A percentile compares a stretch with the other conserved stretches of the same genome.
These are phyloP conservation scores for Cadophora sp. DNA, from an alignment of 2,329 filamentous ascomycete species.

Conservation along the genomic window DNA sequence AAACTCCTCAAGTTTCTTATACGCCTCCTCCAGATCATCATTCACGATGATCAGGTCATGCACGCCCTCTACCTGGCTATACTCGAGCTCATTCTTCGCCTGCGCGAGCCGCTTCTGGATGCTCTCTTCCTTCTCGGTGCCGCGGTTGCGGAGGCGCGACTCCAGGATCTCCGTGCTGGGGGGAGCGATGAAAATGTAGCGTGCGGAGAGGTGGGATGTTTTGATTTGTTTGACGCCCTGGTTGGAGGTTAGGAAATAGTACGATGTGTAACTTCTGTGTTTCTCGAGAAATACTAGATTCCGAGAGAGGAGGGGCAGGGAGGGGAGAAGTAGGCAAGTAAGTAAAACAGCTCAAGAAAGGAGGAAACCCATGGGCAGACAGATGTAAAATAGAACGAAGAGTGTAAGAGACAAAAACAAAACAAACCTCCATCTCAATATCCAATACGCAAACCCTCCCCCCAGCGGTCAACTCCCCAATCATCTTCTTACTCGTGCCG, in stretches of 20 bases:
- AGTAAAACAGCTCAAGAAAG: not conserved
- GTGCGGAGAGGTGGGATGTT: constrained; percentile 73
- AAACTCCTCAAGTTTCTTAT: constrained; percentile 59
- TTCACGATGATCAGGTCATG: constrained; percentile 72
- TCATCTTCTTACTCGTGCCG: constrained; percentile 81
- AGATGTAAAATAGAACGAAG: not conserved
- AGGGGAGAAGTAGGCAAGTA: not conserved
- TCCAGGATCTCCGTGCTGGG: constrained; percentile 79
- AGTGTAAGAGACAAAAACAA: constrained; percentile 45
- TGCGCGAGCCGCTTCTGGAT: constrained; percentile 73
- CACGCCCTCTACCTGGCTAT: constrained; percentile 69
- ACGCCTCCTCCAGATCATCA: constrained; percentile 66
- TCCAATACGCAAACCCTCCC: constrained; percentile 83
- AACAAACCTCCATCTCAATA: constrained; percentile 89
- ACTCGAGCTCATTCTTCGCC: constrained; percentile 78
- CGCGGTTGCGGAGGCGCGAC: constrained; percentile 73
- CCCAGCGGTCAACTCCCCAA: constrained; percentile 75
- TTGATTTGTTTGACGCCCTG: constrained; percentile 93
- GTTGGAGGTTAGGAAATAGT: too few relatives aligned
- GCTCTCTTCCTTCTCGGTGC: constrained; percentile 78
- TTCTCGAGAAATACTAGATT: too few relatives aligned
- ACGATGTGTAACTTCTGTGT: too few relatives aligned
- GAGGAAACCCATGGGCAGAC: too few relatives aligned
- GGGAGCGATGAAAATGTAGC: constrained; percentile 86
- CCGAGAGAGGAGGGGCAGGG: not conserved